Conservation (phyloP, 768 basidiomycete species). For the Lactarius hatsudake region DNA sequence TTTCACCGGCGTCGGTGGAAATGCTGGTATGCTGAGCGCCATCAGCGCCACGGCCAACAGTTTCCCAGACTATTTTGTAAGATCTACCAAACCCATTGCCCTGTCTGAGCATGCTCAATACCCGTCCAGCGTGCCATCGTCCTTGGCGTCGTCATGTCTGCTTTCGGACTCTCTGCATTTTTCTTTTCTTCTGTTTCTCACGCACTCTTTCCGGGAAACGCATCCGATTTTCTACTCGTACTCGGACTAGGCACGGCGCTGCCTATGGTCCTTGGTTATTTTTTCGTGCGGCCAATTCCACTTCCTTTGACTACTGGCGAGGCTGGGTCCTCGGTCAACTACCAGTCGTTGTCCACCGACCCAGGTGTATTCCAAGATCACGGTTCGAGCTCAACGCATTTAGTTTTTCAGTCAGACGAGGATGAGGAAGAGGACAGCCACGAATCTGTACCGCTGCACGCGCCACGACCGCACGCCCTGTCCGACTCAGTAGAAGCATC, state of each 20-base stretch:
- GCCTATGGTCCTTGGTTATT: conserved; percentile 76
- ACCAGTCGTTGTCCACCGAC: conserved; percentile 26
- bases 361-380: conserved; percentile 18
- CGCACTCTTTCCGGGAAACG: conserved; percentile 70
- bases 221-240: conserved; percentile 70
- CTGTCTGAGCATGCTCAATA: background rate
- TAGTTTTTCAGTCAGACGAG: conserved; percentile 10
- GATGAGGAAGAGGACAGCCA: conserved; percentile 16
- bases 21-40: conserved; percentile 63
- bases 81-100: conserved; percentile 30
- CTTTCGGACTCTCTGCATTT: conserved; percentile 75
- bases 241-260: conserved; percentile 75
- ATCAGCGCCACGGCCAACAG: conserved; percentile 83
- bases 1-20: conserved; percentile 76
- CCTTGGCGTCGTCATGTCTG: conserved; percentile 37
- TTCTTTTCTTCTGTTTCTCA: conserved; percentile 79
- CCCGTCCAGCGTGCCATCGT: conserved; percentile 58
- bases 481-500: conserved; percentile 17
- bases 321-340: conserved; percentile 24
- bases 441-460: background rate
- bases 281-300: conserved; percentile 70
- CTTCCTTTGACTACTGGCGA: conserved; percentile 38
- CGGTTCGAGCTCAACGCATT: conserved; percentile 18
- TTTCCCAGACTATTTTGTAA: conserved; percentile 67
- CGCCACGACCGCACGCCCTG: conserved; percentile 3